These are phyloP conservation scores for Leishmania aethiopica DNA, from an alignment of 208 protist genomes.

Conservation along the genomic window DNA sequence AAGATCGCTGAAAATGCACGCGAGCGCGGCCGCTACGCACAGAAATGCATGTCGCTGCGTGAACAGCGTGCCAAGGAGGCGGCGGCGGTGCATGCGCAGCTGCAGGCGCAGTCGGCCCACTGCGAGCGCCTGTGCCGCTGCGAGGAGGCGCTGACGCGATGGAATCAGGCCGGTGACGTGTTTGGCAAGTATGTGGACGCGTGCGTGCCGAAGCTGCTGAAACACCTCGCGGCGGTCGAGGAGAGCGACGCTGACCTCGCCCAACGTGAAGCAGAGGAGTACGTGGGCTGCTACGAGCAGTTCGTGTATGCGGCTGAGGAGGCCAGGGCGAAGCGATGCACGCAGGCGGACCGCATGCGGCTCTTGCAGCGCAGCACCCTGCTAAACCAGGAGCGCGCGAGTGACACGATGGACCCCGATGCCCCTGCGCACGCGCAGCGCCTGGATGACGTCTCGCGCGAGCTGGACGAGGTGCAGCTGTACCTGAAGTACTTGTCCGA, in stretches of 20 bases:
- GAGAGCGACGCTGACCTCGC: slow-evolving; percentile 63
- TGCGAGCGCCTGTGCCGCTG: slow-evolving; percentile 44
- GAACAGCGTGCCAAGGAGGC: slow-evolving; percentile 55
- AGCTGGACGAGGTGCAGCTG: slow-evolving; percentile 70
- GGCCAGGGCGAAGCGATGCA: slow-evolving; percentile 67
- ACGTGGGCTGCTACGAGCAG: slow-evolving; percentile 75
- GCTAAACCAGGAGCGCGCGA: slow-evolving; percentile 53
- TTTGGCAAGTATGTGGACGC: slow-evolving; percentile 86
- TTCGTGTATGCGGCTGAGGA: slow-evolving; percentile 82
- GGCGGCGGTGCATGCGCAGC: slow-evolving; percentile 38
- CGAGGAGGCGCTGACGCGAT: slow-evolving; percentile 57
- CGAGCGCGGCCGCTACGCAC: slow-evolving; percentile 48
- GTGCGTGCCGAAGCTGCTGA: slow-evolving; percentile 91
- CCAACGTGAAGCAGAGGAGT: slow-evolving; percentile 74
- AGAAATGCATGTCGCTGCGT: slow-evolving; percentile 61
- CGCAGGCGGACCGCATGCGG: slow-evolving; percentile 74
- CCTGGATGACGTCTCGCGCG: slow-evolving; percentile 39
- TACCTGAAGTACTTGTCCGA: slow-evolving; percentile 64
- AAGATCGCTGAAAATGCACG: slow-evolving; percentile 43
- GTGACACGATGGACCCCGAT: slow-evolving; percentile 67
- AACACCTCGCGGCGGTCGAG: slow-evolving; percentile 88
- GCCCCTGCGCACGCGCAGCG: slow-evolving; percentile 39
- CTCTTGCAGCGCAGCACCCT: slow-evolving; percentile 46
- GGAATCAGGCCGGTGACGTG: slow-evolving; percentile 49
- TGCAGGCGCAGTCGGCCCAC: slow-evolving; percentile 56